Conservation (phyloP, 148 eudicot species). For the Chenopodium quinoa region DNA sequence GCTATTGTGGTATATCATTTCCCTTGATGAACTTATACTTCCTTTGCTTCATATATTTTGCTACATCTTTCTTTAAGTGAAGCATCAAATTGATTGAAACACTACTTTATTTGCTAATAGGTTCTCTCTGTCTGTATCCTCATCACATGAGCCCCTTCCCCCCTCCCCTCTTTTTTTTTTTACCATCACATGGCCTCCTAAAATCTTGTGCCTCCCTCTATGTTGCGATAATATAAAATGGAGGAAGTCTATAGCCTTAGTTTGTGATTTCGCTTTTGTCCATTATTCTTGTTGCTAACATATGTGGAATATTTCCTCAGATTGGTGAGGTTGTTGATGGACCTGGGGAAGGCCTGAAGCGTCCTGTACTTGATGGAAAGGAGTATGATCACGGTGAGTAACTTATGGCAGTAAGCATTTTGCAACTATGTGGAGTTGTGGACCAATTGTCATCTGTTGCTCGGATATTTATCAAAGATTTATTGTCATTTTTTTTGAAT, state of each 20-base stretch:
- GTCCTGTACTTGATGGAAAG: conserved; percentile 65
- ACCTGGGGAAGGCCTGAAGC: conserved; percentile 71
- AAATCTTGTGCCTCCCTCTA: no score
- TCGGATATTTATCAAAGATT: background rate
- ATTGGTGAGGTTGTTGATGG: conserved; percentile 99
- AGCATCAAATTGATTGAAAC: no score
- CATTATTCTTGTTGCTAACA: conserved; percentile 6
- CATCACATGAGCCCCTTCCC: no score
- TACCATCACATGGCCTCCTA: no score
- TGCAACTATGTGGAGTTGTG: background rate
- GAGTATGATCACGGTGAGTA: conserved; percentile 84
- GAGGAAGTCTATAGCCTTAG: no score
- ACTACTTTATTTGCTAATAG: no score
- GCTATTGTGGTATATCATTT: background rate
- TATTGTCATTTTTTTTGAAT: no score
- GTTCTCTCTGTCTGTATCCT: no score
- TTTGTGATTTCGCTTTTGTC: background rate
- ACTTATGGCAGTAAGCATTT: background rate
- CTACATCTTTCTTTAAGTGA: no score
- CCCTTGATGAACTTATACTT: background rate
- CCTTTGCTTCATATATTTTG: no score
- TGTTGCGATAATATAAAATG: no score
- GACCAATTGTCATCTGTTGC: background rate
- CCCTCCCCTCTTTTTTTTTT: no score
- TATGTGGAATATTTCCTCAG: conserved; percentile 30